Percentiles rank a stretch among this genome's conserved stretches.
These are phyloP conservation scores for Pyrenula aspistea DNA, from an alignment of 495 filamentous ascomycete genomes.

Conservation along the genomic window DNA sequence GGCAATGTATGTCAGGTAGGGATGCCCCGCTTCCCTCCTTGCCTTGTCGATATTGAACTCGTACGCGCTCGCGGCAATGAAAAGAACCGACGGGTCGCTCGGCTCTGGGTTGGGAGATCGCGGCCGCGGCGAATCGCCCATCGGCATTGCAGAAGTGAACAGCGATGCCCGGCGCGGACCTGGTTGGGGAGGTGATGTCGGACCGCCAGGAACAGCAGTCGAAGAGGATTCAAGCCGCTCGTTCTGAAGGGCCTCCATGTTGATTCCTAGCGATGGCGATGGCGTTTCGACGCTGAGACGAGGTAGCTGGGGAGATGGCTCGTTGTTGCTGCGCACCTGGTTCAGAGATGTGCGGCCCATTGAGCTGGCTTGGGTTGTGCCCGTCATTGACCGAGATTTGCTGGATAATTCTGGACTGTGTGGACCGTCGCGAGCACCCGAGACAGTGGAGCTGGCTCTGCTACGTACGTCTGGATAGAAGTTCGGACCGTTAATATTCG, in stretches of 20 bases:
- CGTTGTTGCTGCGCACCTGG: slow-evolving; percentile 2
- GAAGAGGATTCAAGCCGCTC: not conserved
- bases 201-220: not conserved
- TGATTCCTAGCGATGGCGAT: slow-evolving; percentile 4
- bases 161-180: slow-evolving; percentile 32
- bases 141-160: slow-evolving; percentile 78
- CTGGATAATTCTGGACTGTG: slow-evolving; percentile 14
- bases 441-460: slow-evolving; percentile 28
- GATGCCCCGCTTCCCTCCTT: slow-evolving; percentile 87
- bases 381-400: slow-evolving; percentile 10
- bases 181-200: not conserved
- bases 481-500: slow-evolving; percentile 1
- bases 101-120: slow-evolving; percentile 14
- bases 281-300: slow-evolving; percentile 30
- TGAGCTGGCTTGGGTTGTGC: not conserved
- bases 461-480: slow-evolving; percentile 4
- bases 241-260: not conserved
- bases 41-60: slow-evolving; percentile 92
- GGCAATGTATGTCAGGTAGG: slow-evolving; percentile 87
- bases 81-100: slow-evolving; percentile 48
- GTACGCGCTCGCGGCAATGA: slow-evolving; percentile 86
- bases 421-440: slow-evolving; percentile 27
- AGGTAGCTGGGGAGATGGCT: slow-evolving; percentile 27
- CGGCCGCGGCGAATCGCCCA: slow-evolving; percentile 48
- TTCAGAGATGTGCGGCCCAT: not conserved